phyloP scores from a whole-genome alignment of 177 flowering plant species.

The Vitis hybrid region DNA sequence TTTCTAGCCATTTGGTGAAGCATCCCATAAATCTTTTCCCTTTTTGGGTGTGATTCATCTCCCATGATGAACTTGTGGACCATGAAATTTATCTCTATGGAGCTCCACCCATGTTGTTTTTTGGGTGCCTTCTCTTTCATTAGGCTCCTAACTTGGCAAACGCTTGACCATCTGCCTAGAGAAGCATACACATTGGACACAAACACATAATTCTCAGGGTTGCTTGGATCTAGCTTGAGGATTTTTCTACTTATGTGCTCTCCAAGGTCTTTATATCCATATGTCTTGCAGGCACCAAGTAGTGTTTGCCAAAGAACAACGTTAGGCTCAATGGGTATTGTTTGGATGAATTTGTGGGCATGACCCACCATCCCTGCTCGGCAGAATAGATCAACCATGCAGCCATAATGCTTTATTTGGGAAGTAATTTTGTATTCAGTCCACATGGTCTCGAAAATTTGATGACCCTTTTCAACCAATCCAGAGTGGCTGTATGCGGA shows the following conservation, averaged over 20 bases:
- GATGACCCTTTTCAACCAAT: slow-evolving; percentile 8
- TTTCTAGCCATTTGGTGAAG: slow-evolving; percentile 7
- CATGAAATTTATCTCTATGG: slow-evolving; percentile 15
- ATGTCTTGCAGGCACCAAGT: slow-evolving; percentile 10
- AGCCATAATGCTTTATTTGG: slow-evolving; percentile 11
- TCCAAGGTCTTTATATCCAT: slow-evolving; percentile 10
- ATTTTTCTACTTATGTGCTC: background rate
- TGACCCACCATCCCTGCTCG: slow-evolving; percentile 6
- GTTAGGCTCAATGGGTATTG: slow-evolving; percentile 13
- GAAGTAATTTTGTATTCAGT: slow-evolving; percentile 2
- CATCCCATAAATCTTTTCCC: slow-evolving; percentile 1
- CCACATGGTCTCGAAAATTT: slow-evolving; percentile 5
- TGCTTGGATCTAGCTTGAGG: slow-evolving; percentile 10
- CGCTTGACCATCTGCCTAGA: slow-evolving; percentile 11
- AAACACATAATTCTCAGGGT: slow-evolving; percentile 11
- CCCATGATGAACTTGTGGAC: slow-evolving; percentile 24
- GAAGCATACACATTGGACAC: slow-evolving; percentile 17
- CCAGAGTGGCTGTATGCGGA: slow-evolving; percentile 14
- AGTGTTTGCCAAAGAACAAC: slow-evolving; percentile 10
- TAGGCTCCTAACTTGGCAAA: slow-evolving; percentile 7
- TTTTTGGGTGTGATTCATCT: slow-evolving; percentile 16
- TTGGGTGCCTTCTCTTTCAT: slow-evolving; percentile 12
- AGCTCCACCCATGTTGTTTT: slow-evolving; percentile 23
- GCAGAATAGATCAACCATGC: slow-evolving; percentile 14
- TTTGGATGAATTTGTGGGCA: slow-evolving; percentile 6